Evolutionary conservation across 805 yeast genomes (phyloP), one percentile per base, ranked within the genome.

Genomic region (Candida nonsorbophila): DNA sequence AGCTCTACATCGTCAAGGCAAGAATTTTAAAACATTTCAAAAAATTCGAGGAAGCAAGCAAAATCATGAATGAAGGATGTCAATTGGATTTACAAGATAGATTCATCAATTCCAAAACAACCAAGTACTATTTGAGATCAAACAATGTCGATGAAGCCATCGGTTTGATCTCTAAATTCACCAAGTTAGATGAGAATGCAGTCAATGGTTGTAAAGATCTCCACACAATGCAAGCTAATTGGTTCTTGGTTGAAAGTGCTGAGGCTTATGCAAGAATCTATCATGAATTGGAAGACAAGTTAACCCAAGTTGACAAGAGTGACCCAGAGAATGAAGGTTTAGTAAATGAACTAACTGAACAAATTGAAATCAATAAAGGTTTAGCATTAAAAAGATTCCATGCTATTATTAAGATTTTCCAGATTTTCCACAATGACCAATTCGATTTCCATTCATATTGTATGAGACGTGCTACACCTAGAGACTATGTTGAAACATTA

Each of bases 381-480:
- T 58, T 92, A 41, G 77, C 97, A 0, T 59, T 87, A 38, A 92
- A 92, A 57, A 72, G 97, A 45, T 84, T 71, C 50, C 54, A 62
- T 23, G 78, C 85, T 2, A 68, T 87, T 25, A 62, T 76, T 28
- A 75, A 76, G 36, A 72, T 83, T 17, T 87, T 77, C 55, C 69
- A 75, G 24, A 82, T 77, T 30, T 87, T 77, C 57, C 73, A 67
- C 48, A 74, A 74, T 38, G 98, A 92, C 50, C 97, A 92, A 61
- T 70, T 82, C 40, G 99, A 92, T 53, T 92, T 90, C 79, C 97
- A 92, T 53, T 79, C 84, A 25, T 92, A 85, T 53, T 83, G 94
- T 51, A 74, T 84, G 69, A 75, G 96, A 57, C 77, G 82, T 44
- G 97, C 97, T 14, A 85, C 97, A 5, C 79, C 90, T 15, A 72